phyloP scores from a whole-genome alignment of 768 basidiomycete species.

The Lactarius sp. region DNA sequence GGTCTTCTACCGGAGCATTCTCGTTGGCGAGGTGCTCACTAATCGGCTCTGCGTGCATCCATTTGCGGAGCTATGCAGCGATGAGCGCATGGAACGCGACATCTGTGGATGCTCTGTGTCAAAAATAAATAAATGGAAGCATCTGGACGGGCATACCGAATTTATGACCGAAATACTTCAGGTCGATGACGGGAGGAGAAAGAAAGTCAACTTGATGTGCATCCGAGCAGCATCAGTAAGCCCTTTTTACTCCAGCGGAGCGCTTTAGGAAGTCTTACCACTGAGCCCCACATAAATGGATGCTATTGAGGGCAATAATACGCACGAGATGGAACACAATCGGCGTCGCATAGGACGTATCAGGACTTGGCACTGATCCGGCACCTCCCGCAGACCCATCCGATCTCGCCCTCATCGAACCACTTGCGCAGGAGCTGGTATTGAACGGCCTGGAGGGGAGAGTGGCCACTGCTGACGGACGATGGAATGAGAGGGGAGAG shows the following conservation, averaged over 20 bases:
- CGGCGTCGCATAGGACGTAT: constrained; percentile 20
- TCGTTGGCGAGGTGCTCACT: constrained; percentile 11
- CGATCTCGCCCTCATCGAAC: constrained; percentile 22
- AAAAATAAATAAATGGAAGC: constrained; percentile 1
- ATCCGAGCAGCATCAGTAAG: not conserved
- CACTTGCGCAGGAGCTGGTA: constrained; percentile 20
- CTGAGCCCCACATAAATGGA: constrained; percentile 19
- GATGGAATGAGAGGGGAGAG: constrained; percentile 19
- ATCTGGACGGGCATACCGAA: constrained; percentile 14
- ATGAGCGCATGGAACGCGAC: constrained; percentile 34
- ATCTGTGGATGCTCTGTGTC: constrained; percentile 17
- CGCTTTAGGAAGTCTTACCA: constrained; percentile 1
- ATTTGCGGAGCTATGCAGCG: constrained; percentile 23
- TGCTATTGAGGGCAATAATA: not conserved
- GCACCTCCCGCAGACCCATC: constrained; percentile 24
- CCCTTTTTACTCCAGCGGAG: not conserved
- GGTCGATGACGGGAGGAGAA: constrained; percentile 38
- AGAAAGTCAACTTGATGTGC: constrained; percentile 35
- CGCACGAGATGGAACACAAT: constrained; percentile 25
- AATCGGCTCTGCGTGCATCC: constrained; percentile 23
- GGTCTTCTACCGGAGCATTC: constrained; percentile 12
- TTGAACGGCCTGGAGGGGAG: constrained; percentile 21
- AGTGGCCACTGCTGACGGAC: constrained; percentile 7
- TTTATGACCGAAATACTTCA: constrained; percentile 35
- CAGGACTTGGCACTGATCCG: constrained; percentile 3